A percentile compares a stretch with the other conserved stretches of the same genome.
Conservation (phyloP, 1,284 basidiomycete species). For the Sporisorium sorghi region DNA sequence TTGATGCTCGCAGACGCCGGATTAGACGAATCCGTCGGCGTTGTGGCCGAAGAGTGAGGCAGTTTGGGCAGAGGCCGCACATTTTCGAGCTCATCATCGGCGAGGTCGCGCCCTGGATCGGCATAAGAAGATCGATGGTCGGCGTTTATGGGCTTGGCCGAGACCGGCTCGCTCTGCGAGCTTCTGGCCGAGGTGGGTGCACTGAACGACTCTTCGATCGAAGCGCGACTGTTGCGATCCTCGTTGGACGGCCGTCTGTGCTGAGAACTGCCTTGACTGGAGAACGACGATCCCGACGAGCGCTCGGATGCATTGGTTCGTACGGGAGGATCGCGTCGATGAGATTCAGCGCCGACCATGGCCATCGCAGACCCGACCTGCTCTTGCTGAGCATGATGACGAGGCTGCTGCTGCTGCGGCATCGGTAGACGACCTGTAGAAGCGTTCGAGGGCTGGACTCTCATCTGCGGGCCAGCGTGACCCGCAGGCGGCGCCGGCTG, state of each 20-base stretch:
- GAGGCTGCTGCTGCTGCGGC: slow-evolving; percentile 3
- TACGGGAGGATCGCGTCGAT: slow-evolving; percentile 30
- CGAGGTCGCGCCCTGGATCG: slow-evolving; percentile 42
- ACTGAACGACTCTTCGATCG: slow-evolving; percentile 54
- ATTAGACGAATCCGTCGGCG: slow-evolving; percentile 25
- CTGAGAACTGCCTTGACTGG: slow-evolving; percentile 37
- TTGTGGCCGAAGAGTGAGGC: slow-evolving; percentile 30
- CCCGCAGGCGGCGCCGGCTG: slow-evolving; percentile 11
- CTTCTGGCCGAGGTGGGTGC: slow-evolving; percentile 62
- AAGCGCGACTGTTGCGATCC: slow-evolving; percentile 32
- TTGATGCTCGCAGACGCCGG: slow-evolving; percentile 4
- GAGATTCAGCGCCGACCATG: slow-evolving; percentile 14
- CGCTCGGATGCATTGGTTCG: slow-evolving; percentile 50
- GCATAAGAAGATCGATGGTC: slow-evolving; percentile 27
- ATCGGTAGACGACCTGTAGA: slow-evolving; percentile 15
- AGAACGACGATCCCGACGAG: slow-evolving; percentile 62
- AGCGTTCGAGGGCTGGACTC: slow-evolving; percentile 23
- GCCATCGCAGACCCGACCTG: slow-evolving; percentile 1
- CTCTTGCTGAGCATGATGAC: background rate
- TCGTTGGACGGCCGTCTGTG: slow-evolving; percentile 29
- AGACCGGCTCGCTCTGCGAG: slow-evolving; percentile 52
- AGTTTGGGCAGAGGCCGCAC: slow-evolving; percentile 56
- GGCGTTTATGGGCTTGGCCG: slow-evolving; percentile 16
- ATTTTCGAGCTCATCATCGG: slow-evolving; percentile 54
- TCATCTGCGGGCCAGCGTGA: slow-evolving; percentile 12